Evolutionary conservation across 176 grass and related monocot genomes (phyloP), one percentile per base, ranked within the genome.

Genomic region (Carex scoparia): DNA sequence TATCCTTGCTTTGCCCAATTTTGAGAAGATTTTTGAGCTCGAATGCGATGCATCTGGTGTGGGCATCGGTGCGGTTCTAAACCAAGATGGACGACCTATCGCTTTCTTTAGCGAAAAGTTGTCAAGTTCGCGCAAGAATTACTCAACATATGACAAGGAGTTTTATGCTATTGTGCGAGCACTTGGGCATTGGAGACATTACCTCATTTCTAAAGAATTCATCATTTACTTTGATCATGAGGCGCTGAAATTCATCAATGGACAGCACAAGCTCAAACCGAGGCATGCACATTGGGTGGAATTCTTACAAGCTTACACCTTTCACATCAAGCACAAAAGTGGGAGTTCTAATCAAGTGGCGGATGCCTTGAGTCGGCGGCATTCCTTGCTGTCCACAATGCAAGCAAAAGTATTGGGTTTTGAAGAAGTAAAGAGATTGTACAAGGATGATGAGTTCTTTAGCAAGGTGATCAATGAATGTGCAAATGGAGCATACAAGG

Each of bases 81-180:
- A 30, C 30, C 23, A 86, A 69, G 63, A 86, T 42, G 23, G 62
- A 1, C 18, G 67, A 1, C 30, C 58, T 57, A 38, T 86, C 7
- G 18, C 85, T 18, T 86, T 86, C 55, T 86, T 70, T 71, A 86
- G 61, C 58, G 85, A 86, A 61, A 81, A 86, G 23, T 19, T 86
- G n/a, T 69, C 18, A 13, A 5, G 72, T 61, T 58, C 30, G 5
- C 27, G 46, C 10, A 69, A 67, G n/a, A 86, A 78, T 30, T 86
- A 86, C 51, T 67, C 63, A 16, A 71, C 74, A 4, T 70, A 87
- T 56, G 85, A 81, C 40, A 81, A 87, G 11, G 44, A 81, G 35
- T 87, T 83, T 16, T 87, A 87, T 74, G 15, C 13, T 44, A 81
- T 87, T 64, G 4, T 64, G 56, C 16, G 54, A 82, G 79, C 30